Evolutionary conservation across 1,139 yeast species (phyloP).

Genomic region (Yamadazyma spencermartinsiae): DNA sequence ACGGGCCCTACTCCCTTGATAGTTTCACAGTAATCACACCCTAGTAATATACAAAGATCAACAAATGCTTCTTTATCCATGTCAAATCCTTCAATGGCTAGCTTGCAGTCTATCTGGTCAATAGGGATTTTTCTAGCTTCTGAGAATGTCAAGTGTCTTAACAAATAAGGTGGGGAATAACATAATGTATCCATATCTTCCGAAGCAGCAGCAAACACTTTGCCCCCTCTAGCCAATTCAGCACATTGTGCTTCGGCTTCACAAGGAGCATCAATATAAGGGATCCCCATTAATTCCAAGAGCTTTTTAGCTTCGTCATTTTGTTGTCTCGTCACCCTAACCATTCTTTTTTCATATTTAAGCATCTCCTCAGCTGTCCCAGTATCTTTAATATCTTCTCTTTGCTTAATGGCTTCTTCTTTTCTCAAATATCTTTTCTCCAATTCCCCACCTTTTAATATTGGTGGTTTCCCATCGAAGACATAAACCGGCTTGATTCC

Average conservation of each 20-base stretch:
- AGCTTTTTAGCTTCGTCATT: constrained; percentile 89
- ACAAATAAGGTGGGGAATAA: constrained; percentile 77
- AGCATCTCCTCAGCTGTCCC: constrained; percentile 78
- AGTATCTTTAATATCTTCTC: constrained; percentile 72
- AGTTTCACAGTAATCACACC: constrained; percentile 97
- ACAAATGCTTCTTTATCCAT: constrained; percentile 74
- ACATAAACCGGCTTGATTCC: constrained; percentile 96
- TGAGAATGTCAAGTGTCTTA: constrained; percentile 89
- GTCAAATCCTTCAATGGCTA: constrained; percentile 74
- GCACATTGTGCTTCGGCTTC: constrained; percentile 99
- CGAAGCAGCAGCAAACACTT: constrained; percentile 95
- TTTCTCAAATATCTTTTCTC: constrained; percentile 80
- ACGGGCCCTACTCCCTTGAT: constrained; percentile 95
- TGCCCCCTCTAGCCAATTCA: constrained; percentile 80
- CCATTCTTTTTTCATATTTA: constrained; percentile 83
- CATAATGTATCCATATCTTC: constrained; percentile 99
- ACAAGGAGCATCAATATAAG: constrained; percentile 90
- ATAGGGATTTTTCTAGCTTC: constrained; percentile 93
- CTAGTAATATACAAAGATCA: constrained; percentile 88
- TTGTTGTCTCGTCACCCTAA: constrained; percentile 83
- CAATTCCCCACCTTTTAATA: constrained; percentile 87
- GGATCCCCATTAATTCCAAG: constrained; percentile 88
- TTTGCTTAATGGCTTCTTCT: constrained; percentile 78
- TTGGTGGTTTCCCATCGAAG: constrained; percentile 95
- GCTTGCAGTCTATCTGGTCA: constrained; percentile 71